Evolutionary conservation across 305 asterid species (phyloP), one percentile per base, ranked within the genome.

Genomic region (Fraxinus albicans): DNA sequence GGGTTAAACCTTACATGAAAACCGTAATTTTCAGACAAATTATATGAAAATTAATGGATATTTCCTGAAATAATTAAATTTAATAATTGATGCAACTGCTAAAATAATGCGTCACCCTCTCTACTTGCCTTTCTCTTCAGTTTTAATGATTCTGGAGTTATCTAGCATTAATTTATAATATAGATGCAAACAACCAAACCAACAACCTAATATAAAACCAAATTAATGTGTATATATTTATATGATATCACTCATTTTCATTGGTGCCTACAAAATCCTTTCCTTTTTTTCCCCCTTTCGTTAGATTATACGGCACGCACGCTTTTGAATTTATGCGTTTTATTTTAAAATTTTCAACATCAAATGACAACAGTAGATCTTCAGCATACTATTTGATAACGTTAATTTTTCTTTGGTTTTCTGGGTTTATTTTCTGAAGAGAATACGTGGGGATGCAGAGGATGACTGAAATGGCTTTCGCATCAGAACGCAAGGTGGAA

Each of bases 281-380:
- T 44, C 4, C 12, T 44, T 44, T 9, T 40, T 8, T 40, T 2
- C 12, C 13, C 15, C 53, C 53, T 12, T 44, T 44, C 17, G n/a
- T 44, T 2, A 19, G 72, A 23, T 80, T 47, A 70, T 23, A 79
- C 70, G 70, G 78, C 60, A 83, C 67, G 31, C 76, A 73, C 73
- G 63, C 44, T 65, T 79, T 79, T 36, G 77, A 25, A 77, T 81
- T 33, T 85, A 55, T 55, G n/a, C 19, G 25, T 53, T 53, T 53
- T 15, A 53, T 17, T 77, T 75, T 38, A n/a, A 47, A 34, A 60
- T 42, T 83, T 21, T 82, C 82, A 80, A 79, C 88, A 76, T 85
- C 87, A 84, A 81, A 58, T 77, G 63, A 83, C 53, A 85, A 29
- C 80, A 21, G 13, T 33, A 78, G 74, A 69, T 38, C 63, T 75